Conservation (phyloP, 306 rosid genomes). For the Medicago ruthenica region DNA sequence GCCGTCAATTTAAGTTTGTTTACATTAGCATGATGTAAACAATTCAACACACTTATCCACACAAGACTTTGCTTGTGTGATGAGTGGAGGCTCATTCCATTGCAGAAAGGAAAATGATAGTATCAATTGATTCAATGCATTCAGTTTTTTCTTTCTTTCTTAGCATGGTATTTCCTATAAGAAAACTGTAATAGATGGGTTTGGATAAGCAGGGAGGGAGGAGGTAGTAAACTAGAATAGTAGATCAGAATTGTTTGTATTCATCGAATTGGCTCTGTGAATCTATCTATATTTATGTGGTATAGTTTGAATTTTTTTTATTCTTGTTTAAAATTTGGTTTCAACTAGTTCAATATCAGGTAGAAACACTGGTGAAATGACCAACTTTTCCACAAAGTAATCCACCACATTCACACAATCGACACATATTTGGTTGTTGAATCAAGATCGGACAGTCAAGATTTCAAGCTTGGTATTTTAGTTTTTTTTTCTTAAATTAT, state of each 20-base stretch:
- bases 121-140: constrained; percentile 12
- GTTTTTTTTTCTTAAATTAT: background rate
- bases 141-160: constrained; percentile 21
- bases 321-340: constrained; percentile 9
- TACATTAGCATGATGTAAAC: constrained; percentile 23
- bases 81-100: constrained; percentile 27
- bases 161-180: constrained; percentile 18
- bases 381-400: background rate
- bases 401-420: background rate
- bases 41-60: constrained; percentile 25
- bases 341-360: background rate
- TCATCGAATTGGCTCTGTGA: constrained; percentile 5
- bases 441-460: background rate
- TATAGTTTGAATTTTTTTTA: constrained; percentile 1
- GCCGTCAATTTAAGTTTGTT: constrained; percentile 37
- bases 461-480: background rate
- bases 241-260: constrained; percentile 24
- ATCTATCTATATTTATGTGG: constrained; percentile 18
- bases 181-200: constrained; percentile 22
- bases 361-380: background rate
- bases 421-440: background rate
- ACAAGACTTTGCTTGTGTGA: constrained; percentile 24
- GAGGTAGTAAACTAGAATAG: constrained; percentile 19
- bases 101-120: constrained; percentile 17
- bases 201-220: background rate